Evolutionary conservation across 257 asterid genomes (phyloP).

Genomic region (Avicennia marina): DNA sequence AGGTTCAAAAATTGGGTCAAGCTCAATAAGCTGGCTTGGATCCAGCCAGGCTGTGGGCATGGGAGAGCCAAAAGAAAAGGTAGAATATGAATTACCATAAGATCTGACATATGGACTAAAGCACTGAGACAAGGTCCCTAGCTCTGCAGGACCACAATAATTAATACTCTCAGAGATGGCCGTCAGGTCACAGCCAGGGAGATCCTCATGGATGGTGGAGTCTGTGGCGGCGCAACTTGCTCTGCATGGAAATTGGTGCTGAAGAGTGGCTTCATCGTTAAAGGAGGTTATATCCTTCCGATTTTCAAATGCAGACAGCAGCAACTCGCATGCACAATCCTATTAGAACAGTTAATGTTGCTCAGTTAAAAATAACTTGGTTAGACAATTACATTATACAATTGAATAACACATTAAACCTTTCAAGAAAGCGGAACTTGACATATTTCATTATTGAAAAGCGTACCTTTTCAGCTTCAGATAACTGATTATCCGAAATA

Average conservation of each 20-base stretch:
- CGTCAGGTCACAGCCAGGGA: no score
- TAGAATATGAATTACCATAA: not conserved
- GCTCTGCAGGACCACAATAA: no score
- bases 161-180: no score
- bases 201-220: not conserved
- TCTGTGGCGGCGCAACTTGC: not conserved
- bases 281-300: conserved; percentile 10
- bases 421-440: no score
- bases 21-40: not conserved
- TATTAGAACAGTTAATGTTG: conserved; percentile 13
- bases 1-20: not conserved
- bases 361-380: not conserved
- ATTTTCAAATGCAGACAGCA: conserved; percentile 27
- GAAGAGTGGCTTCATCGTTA: conserved; percentile 28
- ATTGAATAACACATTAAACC: not conserved
- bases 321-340: conserved; percentile 23
- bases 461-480: conserved; percentile 23
- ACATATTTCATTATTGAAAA: not conserved
- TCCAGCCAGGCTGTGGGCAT: not conserved
- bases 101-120: not conserved
- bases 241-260: conserved; percentile 18
- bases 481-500: conserved; percentile 15
- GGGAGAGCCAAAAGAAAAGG: not conserved
- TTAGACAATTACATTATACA: not conserved
- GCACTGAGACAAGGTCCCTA: no score